Base-by-base conservation (phyloP, 108 stramenopile genomes). In the Cylindrotheca closterium region DNA sequence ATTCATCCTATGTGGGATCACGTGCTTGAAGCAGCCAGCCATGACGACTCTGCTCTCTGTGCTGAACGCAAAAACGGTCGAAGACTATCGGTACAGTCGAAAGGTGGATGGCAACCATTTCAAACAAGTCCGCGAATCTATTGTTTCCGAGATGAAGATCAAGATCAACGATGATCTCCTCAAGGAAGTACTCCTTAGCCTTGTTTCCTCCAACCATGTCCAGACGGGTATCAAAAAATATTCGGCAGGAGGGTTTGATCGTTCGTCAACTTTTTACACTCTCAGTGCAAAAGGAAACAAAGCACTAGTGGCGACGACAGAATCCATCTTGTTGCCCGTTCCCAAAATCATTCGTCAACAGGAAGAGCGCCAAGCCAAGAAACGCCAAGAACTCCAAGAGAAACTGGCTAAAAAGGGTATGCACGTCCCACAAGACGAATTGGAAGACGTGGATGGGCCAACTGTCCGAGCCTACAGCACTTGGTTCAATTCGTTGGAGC, bases 391-490 rank as follows among this genome's bases (percentile, higher is more conserved):
- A 45, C 55, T 78, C 2, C 70, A 84, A 30, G 62, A 58, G 7
- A 55, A 82, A 46, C 69, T 86, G 22, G 60, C 80, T 61, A 67
- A 61, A 18, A 57, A 29, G 33, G 88, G 86, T 27, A 73, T 87
- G 10, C 70, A 79, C 30, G 65, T 93, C 3, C 92, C 92, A 34
- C 42, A 75, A 37, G 60, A 78, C 48, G 92, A 93, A 73, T 47
- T 82, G 28, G 79, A 88, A 65, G 45, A 56, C 8, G 92, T 88
- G 29, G 92, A 89, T 63, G 92, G 88, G 31, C 82, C 82, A 58
- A 82, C 78, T 42, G 83, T 90, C 55, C 66, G 77, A 26, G 87
- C 92, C 7, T 79, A 77, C 70, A 62, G 70, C 45, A 82, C 67
- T 37, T 93, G 88, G 92, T 59, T 75, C 55, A 69, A 57, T 25